Evolutionary conservation across 148 eudicot species (phyloP).

Genomic region (Diospyros kaki): DNA sequence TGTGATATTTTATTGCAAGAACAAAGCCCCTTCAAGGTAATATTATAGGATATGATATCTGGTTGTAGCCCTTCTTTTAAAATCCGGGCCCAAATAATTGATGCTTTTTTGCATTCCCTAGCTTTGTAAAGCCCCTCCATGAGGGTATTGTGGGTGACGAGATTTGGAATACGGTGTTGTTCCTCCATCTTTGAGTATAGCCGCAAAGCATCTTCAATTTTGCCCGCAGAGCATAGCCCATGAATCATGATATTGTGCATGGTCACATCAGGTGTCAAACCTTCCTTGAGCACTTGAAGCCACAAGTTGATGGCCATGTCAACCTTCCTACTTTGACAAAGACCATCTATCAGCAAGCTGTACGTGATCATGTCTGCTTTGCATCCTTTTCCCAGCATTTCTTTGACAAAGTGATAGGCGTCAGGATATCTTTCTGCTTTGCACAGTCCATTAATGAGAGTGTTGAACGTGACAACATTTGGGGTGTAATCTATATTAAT

Average conservation of each 20-base stretch:
- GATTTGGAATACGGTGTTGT: conserved; percentile 54
- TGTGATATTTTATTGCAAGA: conserved; percentile 50
- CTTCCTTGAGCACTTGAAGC: conserved; percentile 52
- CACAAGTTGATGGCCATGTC: conserved; percentile 65
- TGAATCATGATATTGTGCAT: conserved; percentile 86
- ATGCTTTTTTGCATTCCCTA: conserved; percentile 54
- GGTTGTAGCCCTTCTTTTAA: conserved; percentile 54
- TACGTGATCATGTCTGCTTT: conserved; percentile 66
- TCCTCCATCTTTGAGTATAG: conserved; percentile 52
- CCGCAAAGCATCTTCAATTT: conserved; percentile 53
- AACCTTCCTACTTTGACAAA: conserved; percentile 51
- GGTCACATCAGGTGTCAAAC: conserved; percentile 66
- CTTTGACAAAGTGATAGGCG: conserved; percentile 65
- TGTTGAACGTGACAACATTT: conserved; percentile 66
- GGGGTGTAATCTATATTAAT: conserved; percentile 40
- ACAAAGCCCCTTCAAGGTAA: conserved; percentile 74
- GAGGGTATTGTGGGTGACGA: conserved; percentile 74
- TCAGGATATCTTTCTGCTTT: conserved; percentile 56
- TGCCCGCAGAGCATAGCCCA: conserved; percentile 73
- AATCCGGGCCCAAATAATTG: conserved; percentile 64
- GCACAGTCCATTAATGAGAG: conserved; percentile 69
- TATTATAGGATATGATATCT: conserved; percentile 83
- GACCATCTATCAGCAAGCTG: conserved; percentile 70
- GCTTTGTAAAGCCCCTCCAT: conserved; percentile 82
- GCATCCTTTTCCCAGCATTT: conserved; percentile 69